Evolutionary conservation across 495 filamentous ascomycete species (phyloP), one percentile per base, ranked within the genome.

Genomic region (Neurospora terricola): DNA sequence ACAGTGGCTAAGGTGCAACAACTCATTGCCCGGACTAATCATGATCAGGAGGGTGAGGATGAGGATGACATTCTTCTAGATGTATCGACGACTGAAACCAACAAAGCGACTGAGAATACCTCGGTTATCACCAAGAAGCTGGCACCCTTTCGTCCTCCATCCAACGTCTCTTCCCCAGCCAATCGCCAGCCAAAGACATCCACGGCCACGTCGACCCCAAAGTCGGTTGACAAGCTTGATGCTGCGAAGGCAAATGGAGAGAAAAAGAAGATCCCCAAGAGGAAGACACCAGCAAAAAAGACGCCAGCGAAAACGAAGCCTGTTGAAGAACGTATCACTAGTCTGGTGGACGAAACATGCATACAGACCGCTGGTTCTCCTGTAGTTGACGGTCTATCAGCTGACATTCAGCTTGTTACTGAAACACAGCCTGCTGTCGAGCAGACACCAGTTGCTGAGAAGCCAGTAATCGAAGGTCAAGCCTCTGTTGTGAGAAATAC

Each of bases 41-140:
- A 62, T 34, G 73, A 45, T 21, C 73, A 77, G 18, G 76, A 77
- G 21, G 69, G 36, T 2, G 72, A 74, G 42, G 72, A 77, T 14
- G 80, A 81, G 11, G 81, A 82, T 59, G 79, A 79, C 27, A 70
- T 83, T 38, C 73, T 82, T 3, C 72, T 76, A 30, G 80, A 74
- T 21, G 30, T 42, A 5, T 66, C 75, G 4, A 54, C 72, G 9
- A 8, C 69, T 16, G 40, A 11, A 14, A 18, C 59, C 18, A 70
- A 27, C 8, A 70, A 62, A n/a, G 14, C 54, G 0, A 71, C 69
- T 18, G 69, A 68, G n/a, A 42, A 71, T 38, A 18, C 14, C 37
- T 5, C 18, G 30, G n/a, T 42, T 10, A 71, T 16, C 23, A 45
- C 12, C 21, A 43, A 30, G 16, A 30, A 59, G 73, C 27, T 68